phyloP scores from a whole-genome alignment of 345 rosid species.

The Hypericum androsaemum region DNA sequence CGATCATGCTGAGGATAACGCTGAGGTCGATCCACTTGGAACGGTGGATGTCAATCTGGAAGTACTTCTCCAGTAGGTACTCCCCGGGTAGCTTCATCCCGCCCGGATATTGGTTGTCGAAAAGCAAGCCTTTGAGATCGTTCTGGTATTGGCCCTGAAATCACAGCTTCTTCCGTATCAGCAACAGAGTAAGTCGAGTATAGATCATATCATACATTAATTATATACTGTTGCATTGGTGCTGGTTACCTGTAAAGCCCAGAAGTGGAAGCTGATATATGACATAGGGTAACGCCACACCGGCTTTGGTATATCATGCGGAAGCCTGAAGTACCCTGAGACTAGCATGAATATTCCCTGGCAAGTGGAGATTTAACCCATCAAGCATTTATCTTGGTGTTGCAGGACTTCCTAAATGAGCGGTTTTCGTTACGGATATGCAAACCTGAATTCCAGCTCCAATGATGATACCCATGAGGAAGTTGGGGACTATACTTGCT shows the following conservation, averaged over 20 bases:
- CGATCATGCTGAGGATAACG: conserved; percentile 79
- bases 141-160: conserved; percentile 93
- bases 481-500: conserved; percentile 86
- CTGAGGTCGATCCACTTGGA: conserved; percentile 86
- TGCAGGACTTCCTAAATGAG: too few relatives aligned
- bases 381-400: too few relatives aligned
- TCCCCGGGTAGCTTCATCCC: conserved; percentile 68
- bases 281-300: conserved; percentile 99
- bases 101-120: conserved; percentile 46
- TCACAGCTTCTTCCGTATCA: too few relatives aligned
- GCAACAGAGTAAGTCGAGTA: too few relatives aligned
- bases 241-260: conserved; percentile 78
- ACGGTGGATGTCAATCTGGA: conserved; percentile 60
- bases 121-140: conserved; percentile 66
- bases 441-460: conserved; percentile 70
- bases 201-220: not conserved
- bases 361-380: too few relatives aligned
- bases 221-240: not conserved
- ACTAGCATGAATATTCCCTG: conserved; percentile 97
- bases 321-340: conserved; percentile 95
- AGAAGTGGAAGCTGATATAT: conserved; percentile 84
- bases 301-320: conserved; percentile 82
- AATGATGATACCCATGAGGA: conserved; percentile 92
- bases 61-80: conserved; percentile 59
- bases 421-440: too few relatives aligned